phyloP scores from a whole-genome alignment of 164 flowering plant species.

The Tetracentron sinense region DNA sequence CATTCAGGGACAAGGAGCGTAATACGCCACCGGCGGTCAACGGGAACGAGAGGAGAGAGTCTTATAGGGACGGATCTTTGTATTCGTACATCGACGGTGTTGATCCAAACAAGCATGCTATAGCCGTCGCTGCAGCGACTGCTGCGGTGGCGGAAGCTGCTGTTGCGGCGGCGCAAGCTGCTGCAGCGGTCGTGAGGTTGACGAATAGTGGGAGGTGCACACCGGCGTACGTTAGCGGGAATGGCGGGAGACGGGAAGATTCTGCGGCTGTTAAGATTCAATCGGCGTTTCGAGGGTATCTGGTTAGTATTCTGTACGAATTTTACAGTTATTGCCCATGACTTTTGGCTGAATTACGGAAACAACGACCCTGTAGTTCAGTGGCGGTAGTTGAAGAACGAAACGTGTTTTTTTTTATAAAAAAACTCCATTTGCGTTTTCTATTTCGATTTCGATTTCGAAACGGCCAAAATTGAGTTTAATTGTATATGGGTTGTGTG shows the following conservation, averaged over 20 bases:
- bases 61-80: conserved; percentile 10
- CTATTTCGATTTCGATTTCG: too few species aligned
- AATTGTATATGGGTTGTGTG: too few species aligned
- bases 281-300: conserved; percentile 73
- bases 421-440: too few species aligned
- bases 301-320: conserved; percentile 45
- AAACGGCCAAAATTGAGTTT: too few species aligned
- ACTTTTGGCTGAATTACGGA: neutral
- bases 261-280: conserved; percentile 68
- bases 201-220: conserved; percentile 47
- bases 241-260: conserved; percentile 24
- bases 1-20: conserved; percentile 15
- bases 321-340: conserved; percentile 1
- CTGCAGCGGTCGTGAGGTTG: conserved; percentile 73
- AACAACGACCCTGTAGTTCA: too few species aligned
- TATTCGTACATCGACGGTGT: conserved; percentile 11
- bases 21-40: neutral
- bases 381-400: too few species aligned
- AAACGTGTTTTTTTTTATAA: too few species aligned
- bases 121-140: conserved; percentile 88
- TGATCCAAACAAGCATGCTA: conserved; percentile 76
- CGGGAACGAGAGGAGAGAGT: conserved; percentile 6
- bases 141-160: conserved; percentile 90
- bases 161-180: conserved; percentile 78
- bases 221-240: too few species aligned